phyloP scores from a whole-genome alignment of 176 grass and related monocot genomes.

The Eleusine coracana region DNA sequence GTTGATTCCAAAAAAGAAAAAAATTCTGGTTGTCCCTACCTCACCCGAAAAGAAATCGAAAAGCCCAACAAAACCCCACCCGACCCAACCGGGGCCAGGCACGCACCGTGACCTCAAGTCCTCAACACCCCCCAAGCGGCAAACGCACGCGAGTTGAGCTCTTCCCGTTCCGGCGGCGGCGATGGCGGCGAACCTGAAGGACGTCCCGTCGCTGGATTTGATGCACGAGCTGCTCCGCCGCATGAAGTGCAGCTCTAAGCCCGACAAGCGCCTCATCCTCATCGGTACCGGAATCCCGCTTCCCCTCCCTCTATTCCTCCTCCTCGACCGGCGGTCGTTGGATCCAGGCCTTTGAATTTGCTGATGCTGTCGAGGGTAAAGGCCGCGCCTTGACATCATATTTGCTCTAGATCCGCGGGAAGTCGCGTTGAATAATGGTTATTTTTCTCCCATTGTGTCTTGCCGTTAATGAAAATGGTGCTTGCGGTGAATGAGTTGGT shows the following conservation, averaged over 20 bases:
- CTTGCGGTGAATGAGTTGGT: neutral
- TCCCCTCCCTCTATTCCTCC: neutral
- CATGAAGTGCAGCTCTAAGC: conserved; percentile 91
- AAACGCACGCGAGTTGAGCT: neutral
- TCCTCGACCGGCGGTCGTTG: neutral
- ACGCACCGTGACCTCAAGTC: neutral
- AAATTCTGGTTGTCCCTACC: neutral
- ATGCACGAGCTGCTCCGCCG: conserved; percentile 95
- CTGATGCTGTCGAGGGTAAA: neutral
- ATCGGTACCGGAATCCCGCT: conserved; percentile 44
- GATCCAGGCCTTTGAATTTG: neutral
- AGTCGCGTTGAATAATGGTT: neutral
- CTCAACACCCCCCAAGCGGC: neutral
- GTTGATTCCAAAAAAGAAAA: too few relatives aligned
- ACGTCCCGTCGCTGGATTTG: conserved; percentile 87
- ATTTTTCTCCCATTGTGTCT: neutral
- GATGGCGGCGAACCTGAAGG: conserved; percentile 78
- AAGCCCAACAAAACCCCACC: conserved; percentile 21
- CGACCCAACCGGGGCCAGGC: neutral
- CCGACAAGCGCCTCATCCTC: conserved; percentile 95
- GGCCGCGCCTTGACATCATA: neutral
- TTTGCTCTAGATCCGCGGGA: conserved; percentile 21
- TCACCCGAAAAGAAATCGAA: neutral
- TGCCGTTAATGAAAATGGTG: neutral
- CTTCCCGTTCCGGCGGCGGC: neutral